phyloP scores from a whole-genome alignment of 2,329 filamentous ascomycete species.

The Cercospora janseana region DNA sequence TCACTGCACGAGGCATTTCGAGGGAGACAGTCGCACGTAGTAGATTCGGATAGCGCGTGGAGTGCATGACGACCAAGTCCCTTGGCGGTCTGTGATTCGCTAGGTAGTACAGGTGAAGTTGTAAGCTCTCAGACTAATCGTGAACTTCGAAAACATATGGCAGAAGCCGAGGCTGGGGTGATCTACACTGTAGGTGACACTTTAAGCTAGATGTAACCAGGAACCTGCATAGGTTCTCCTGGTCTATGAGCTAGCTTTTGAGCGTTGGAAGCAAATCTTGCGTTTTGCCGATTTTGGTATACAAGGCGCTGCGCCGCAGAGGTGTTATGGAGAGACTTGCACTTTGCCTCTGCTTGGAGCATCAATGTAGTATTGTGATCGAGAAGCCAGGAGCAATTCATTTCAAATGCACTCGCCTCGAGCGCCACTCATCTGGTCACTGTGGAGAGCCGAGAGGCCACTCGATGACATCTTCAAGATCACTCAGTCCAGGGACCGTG shows the following conservation, averaged over 20 bases:
- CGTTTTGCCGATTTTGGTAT: not conserved
- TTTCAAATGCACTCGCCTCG: no score
- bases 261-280: not conserved
- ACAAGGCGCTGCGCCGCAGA: not conserved
- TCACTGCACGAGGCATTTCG: not conserved
- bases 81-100: not conserved
- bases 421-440: no score
- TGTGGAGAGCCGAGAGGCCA: no score
- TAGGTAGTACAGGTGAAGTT: not conserved
- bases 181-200: not conserved
- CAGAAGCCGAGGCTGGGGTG: constrained; percentile 7
- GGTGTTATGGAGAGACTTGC: no score
- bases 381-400: no score
- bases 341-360: not conserved
- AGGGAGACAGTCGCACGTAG: not conserved
- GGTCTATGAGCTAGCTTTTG: not conserved
- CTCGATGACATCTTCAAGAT: no score
- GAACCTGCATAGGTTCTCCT: constrained; percentile 5
- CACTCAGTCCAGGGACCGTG: no score
- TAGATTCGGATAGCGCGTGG: constrained; percentile 5
- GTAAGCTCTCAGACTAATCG: not conserved
- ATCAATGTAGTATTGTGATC: not conserved
- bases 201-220: not conserved
- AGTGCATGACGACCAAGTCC: not conserved
- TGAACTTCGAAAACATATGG: not conserved